phyloP scores from a whole-genome alignment of 2,329 filamentous ascomycete species.

The Ascomycota sp. region DNA sequence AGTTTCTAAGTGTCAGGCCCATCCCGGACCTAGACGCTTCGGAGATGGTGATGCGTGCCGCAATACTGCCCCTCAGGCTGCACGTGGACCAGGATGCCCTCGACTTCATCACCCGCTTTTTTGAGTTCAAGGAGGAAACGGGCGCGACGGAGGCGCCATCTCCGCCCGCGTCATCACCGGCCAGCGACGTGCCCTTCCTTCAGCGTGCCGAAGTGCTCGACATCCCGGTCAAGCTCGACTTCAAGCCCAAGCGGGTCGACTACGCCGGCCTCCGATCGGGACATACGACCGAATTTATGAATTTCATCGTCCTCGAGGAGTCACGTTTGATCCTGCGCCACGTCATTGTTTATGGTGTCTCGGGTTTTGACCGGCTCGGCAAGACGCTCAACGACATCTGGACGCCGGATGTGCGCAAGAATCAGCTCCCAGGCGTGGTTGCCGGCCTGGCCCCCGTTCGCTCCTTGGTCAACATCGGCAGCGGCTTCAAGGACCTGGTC shows the following conservation, averaged over 20 bases:
- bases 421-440: slow-evolving; percentile 75
- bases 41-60: slow-evolving; percentile 67
- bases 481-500: slow-evolving; percentile 68
- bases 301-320: slow-evolving; percentile 82
- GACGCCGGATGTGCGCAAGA: slow-evolving; percentile 80
- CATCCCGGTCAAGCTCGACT: slow-evolving; percentile 69
- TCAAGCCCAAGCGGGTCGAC: slow-evolving; percentile 96
- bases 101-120: slow-evolving; percentile 93
- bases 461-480: slow-evolving; percentile 76
- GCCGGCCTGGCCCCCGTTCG: slow-evolving; percentile 80
- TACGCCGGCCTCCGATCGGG: slow-evolving; percentile 84
- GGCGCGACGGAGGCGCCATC: slow-evolving; percentile 27
- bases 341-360: slow-evolving; percentile 80
- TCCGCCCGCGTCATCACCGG: slow-evolving; percentile 10
- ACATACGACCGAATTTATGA: slow-evolving; percentile 95
- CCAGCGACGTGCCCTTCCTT: slow-evolving; percentile 60
- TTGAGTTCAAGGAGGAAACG: slow-evolving; percentile 81
- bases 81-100: slow-evolving; percentile 96
- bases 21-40: slow-evolving; percentile 67
- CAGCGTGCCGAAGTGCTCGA: slow-evolving; percentile 76
- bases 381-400: slow-evolving; percentile 87
- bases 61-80: slow-evolving; percentile 63
- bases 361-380: slow-evolving; percentile 76
- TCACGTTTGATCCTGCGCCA: slow-evolving; percentile 72
- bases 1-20: slow-evolving; percentile 74